Base-by-base conservation (phyloP, 1,284 basidiomycete genomes). In the Rhodotorula sp. region DNA sequence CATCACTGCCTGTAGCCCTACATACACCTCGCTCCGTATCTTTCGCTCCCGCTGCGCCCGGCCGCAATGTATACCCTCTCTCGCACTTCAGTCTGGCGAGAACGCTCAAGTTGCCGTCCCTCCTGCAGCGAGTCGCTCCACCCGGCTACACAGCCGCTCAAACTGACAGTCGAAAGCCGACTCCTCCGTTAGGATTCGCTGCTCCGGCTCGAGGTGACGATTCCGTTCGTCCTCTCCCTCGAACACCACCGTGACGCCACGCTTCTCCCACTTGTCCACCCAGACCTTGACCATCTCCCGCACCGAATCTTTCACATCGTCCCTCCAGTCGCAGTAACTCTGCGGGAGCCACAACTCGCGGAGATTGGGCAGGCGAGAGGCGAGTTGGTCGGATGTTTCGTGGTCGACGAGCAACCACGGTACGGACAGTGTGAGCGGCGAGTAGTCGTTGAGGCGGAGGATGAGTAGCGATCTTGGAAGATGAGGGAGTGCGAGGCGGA, bases 351-450 rank as follows among this genome's bases (percentile, higher is more conserved):
- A 61, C 34, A 61, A 40, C 59, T 61, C 59, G 15, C 51, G 50
- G 16, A 61, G 59, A 13, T 44, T 44, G n/a, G 59, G 50, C 16
- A 53, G 37, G 24, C 37, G n/a, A 3, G 18, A 26, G 26, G 51
- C 59, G 37, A 61, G 59, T 22, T 16, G 51, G 50, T 61, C 40
- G 16, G 50, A 53, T 1, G 59, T 53, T 1, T n/a, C n/a, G 26
- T 53, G 50, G 59, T 61, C 59, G 51, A 61, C 28, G 26, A 61
- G 59, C n/a, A 61, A 51, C 50, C 50, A 61, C 1, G 59, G 59
- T 28, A 61, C 34, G 37, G 51, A 24, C 16, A 18, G 16, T 3
- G 15, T 26, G 18, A 47, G 31, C 2, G 59, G 59, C 20, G 50
- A 53, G 37, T 53, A 44, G 51, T 61, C 59, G 59, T 61, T 61